phyloP scores from a whole-genome alignment of 306 rosid species.

The Senna siamea region DNA sequence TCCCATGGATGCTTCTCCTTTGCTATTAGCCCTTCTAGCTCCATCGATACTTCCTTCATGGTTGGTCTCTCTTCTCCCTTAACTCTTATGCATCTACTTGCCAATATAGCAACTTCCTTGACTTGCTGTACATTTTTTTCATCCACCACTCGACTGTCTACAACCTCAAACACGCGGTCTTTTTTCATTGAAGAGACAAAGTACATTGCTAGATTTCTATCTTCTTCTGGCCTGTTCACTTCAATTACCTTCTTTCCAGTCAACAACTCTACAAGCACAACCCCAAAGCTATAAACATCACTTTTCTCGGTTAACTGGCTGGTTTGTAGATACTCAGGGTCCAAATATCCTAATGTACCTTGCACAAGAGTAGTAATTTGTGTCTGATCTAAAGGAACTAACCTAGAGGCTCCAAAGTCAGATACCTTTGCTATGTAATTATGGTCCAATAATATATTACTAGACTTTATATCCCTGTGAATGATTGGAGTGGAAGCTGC shows the following conservation, averaged over 20 bases:
- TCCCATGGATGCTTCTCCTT: constrained; percentile 21
- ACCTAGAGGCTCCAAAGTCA: constrained; percentile 9
- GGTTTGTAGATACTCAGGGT: not conserved
- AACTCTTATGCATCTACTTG: constrained; percentile 27
- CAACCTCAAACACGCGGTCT: constrained; percentile 8
- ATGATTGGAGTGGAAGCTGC: constrained; percentile 36
- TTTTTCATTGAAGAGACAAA: constrained; percentile 37
- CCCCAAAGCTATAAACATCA: constrained; percentile 22
- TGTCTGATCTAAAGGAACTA: not conserved
- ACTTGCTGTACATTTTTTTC: constrained; percentile 24
- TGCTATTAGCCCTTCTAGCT: constrained; percentile 35
- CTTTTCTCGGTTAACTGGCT: constrained; percentile 2
- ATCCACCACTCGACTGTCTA: constrained; percentile 27
- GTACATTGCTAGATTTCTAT: not conserved
- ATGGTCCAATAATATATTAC: constrained; percentile 27
- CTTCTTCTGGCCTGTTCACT: not conserved
- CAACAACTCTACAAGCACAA: not conserved
- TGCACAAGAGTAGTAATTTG: not conserved
- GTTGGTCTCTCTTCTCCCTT: constrained; percentile 46
- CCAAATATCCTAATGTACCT: not conserved
- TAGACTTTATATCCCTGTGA: constrained; percentile 43
- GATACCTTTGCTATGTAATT: not conserved
- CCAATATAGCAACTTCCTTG: constrained; percentile 36
- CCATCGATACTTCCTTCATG: constrained; percentile 45
- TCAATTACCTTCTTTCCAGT: not conserved